Conservation (phyloP, 2,329 filamentous ascomycete species). For the Fusarium sp. region DNA sequence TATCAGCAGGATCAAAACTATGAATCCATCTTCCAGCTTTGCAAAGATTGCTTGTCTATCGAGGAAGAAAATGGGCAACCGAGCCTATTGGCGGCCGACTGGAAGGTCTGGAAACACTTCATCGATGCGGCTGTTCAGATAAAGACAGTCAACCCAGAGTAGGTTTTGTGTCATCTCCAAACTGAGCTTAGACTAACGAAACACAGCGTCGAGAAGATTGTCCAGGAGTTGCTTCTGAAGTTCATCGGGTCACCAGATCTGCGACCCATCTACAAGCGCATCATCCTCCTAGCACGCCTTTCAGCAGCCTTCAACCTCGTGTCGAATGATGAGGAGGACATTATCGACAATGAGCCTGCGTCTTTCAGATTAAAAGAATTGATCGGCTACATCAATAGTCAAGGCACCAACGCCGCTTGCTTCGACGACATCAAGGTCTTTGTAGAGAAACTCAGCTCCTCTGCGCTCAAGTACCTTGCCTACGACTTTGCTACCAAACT, state of each 20-base stretch:
- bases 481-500: conserved; percentile 52
- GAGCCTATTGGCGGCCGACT: conserved; percentile 61
- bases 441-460: conserved; percentile 55
- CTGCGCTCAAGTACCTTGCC: conserved; percentile 56
- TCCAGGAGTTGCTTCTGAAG: conserved; percentile 49
- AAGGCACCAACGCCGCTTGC: conserved; percentile 54
- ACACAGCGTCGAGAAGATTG: conserved; percentile 43
- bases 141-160: conserved; percentile 51
- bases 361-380: conserved; percentile 53
- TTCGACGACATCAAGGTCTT: conserved; percentile 63
- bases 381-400: conserved; percentile 52
- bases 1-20: conserved; percentile 57
- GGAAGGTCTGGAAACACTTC: conserved; percentile 55
- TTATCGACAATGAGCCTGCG: conserved; percentile 42
- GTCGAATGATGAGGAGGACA: conserved; percentile 47
- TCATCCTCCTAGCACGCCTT: conserved; percentile 55
- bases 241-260: conserved; percentile 47
- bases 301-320: conserved; percentile 53
- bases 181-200: conserved; percentile 15
- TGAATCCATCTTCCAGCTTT: conserved; percentile 58
- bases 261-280: conserved; percentile 56
- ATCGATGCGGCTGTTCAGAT: conserved; percentile 54
- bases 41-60: conserved; percentile 56
- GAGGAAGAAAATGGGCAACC: conserved; percentile 54
- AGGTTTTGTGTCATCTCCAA: conserved; percentile 13